Base-by-base conservation (phyloP, 805 yeast species). In the Teunomyces gatunensis region DNA sequence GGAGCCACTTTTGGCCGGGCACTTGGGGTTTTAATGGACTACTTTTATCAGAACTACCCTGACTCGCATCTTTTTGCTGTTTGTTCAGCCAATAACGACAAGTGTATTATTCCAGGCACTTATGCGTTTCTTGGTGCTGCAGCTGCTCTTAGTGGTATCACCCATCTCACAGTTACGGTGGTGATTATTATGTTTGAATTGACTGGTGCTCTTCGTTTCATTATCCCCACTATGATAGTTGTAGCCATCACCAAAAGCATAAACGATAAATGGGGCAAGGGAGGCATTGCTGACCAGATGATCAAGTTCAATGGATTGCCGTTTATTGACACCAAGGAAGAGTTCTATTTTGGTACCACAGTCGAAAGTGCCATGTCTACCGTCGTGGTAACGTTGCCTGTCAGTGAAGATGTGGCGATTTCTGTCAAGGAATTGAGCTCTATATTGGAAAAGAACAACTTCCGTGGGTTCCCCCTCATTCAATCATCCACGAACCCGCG, bases 41-140 rank as follows among this genome's bases (percentile, higher is more conserved):
- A 67, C 5, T 45, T 70, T 18, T 58, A 66, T 44, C 49, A 50
- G 25, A 45, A 60, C 36, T 62, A 72, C 29, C 59, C 64, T 2
- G 76, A 73, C 34, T 72, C 69, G 20, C 53, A 65, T 5, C 15
- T 69, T 0, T 73, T 72, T 35, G 37, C 56, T 10, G 55, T 67
- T 4, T 73, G 78, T 45, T 54, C 67, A 1, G 35, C 42, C 6
- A 37, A 23, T 21, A 60, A 51, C 18, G 58, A 52, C n/a, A 63
- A 60, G 1, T 89, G 96, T 56, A 83, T 94, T 29, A 88, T 90
- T 9, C 94, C 97, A 0, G 99, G 98, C 0, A 87, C 97, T 0
- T 94, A 92, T 65, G 97, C 99, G 0, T 87, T 92, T 54, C 71
- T 94, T 25, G 99, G 99, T 3, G 97, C 99, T 0, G 98, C 92